phyloP scores from a whole-genome alignment of 345 rosid genomes.

The Bruguiera sexangula region DNA sequence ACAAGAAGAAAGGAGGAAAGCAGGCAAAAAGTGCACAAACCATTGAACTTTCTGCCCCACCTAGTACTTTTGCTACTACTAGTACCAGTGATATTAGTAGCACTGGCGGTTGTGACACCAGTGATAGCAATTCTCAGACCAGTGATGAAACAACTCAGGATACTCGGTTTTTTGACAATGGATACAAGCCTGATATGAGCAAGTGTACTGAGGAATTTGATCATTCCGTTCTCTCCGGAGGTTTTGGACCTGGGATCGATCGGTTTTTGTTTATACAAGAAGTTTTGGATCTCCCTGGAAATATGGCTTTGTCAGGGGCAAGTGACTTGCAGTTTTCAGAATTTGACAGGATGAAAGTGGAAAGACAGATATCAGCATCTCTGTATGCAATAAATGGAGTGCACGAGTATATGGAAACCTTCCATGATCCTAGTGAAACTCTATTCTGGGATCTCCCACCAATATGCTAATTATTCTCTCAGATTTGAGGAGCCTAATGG shows the following conservation, averaged over 20 bases:
- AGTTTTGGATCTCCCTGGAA: conserved; percentile 40
- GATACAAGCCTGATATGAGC: conserved; percentile 60
- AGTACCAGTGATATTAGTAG: conserved; percentile 4
- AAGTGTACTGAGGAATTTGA: conserved; percentile 32
- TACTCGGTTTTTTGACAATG: conserved; percentile 39
- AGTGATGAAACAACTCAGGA: conserved; percentile 20
- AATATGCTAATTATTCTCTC: conserved; percentile 37
- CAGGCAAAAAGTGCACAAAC: conserved; percentile 11
- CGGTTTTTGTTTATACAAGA: conserved; percentile 46
- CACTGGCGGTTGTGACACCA: conserved; percentile 19
- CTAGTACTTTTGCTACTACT: conserved; percentile 2
- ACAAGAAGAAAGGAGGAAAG: conserved; percentile 37
- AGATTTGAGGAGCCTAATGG: background rate
- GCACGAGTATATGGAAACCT: conserved; percentile 54
- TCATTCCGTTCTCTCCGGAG: conserved; percentile 29
- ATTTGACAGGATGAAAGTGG: conserved; percentile 66
- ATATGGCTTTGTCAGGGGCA: conserved; percentile 17
- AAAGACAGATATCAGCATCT: conserved; percentile 68
- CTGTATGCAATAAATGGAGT: conserved; percentile 66
- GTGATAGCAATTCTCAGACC: conserved; percentile 14
- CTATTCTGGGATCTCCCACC: conserved; percentile 71
- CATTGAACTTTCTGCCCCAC: conserved; percentile 21
- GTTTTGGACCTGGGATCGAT: conserved; percentile 33
- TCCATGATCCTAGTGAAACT: conserved; percentile 48
- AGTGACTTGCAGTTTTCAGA: conserved; percentile 40